These are phyloP conservation scores for Colletotrichum horii DNA, from an alignment of 2,329 filamentous ascomycete species.

Conservation along the genomic window DNA sequence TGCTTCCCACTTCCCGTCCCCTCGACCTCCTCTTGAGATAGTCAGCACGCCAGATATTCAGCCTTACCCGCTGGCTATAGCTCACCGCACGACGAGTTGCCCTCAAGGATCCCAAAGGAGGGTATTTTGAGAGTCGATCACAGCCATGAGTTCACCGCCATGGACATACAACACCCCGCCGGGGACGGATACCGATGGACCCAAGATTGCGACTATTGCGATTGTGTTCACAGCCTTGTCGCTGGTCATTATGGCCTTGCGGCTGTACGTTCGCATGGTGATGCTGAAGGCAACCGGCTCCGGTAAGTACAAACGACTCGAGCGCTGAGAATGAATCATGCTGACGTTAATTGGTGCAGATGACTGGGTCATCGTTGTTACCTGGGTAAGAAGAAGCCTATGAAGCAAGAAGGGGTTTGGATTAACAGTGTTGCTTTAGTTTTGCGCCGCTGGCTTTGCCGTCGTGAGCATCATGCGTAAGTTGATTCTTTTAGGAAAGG, in stretches of 20 bases:
- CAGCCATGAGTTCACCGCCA: neutral
- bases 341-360: neutral
- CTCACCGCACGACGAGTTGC: neutral
- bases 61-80: neutral
- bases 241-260: conserved; percentile 32
- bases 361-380: conserved; percentile 24
- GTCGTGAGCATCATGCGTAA: conserved; percentile 39
- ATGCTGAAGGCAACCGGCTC: conserved; percentile 40
- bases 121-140: neutral
- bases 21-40: neutral
- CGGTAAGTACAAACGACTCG: conserved; percentile 25
- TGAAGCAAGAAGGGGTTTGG: neutral
- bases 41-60: neutral
- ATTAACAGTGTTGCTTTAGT: conserved; percentile 16
- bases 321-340: neutral
- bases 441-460: conserved; percentile 38
- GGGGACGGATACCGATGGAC: conserved; percentile 35
- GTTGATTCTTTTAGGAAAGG: neutral
- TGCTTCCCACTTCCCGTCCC: neutral
- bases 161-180: conserved; percentile 42
- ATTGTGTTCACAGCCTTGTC: conserved; percentile 34
- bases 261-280: conserved; percentile 38
- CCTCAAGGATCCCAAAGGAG: neutral
- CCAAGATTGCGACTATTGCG: conserved; percentile 34
- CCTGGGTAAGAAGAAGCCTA: conserved; percentile 28